Evolutionary conservation across 495 filamentous ascomycete species (phyloP), one percentile per base, ranked within the genome.

Genomic region (Glutinoglossum americanum): DNA sequence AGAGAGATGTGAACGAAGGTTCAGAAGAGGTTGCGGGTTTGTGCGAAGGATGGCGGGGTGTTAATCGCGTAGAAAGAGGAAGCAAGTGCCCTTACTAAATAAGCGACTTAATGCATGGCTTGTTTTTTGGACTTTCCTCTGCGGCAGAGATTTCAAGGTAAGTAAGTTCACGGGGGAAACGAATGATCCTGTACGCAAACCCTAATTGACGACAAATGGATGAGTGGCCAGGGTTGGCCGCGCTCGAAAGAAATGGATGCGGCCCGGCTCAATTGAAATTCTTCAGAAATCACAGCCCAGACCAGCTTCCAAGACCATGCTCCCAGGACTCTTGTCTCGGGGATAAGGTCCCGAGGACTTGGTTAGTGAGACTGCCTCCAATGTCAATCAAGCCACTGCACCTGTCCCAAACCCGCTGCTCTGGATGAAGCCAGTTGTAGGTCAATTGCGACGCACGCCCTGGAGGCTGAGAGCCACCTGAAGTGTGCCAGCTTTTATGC

Each of bases 21-120:
- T 53, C 49, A n/a, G n/a, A 21, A 53, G 28, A 53, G 23, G 49
- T 53, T 7, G 23, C 5, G 49, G 3, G 26, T 53, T 51, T 53
- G 49, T 53, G 49, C 19, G 49, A 53, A 53, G 49, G 49, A 53
- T 53, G 11, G 49, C 26, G 49, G 49, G 49, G 49, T 53, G 49
- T 53, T 27, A 25, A 32, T 27, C 41, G 41, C 41, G 41, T 45
- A 45, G 37, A 39, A 45, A 45, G 41, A 45, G 47, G 19, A 49
- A 27, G n/a, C 5, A 49, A 49, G 25, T 27, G 49, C 49, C 47
- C 28, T 27, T 32, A 53, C 49, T 27, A 53, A 53, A 53, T 53
- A 53, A 53, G 49, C 49, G 49, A 53, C 49, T 13, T n/a, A 25
- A 1, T 28, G 17, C 41, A n/a, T 17, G 49, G 49, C 25, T 32